Percentiles rank a stretch among this genome's conserved stretches.
phyloP scores from a whole-genome alignment of 257 asterid genomes.

The Salvia splendens region DNA sequence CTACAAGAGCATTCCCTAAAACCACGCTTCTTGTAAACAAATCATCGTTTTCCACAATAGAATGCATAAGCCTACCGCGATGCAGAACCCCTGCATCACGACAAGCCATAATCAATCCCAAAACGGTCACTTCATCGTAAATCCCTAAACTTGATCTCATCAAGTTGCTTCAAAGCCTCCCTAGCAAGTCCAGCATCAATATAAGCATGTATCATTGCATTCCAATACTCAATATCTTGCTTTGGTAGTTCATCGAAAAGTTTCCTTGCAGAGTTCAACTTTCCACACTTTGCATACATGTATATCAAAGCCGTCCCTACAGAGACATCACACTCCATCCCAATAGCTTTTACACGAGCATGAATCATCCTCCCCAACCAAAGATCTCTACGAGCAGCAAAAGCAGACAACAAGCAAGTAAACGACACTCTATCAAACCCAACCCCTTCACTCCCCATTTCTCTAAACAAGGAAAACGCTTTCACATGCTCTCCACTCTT shows the following conservation, averaged over 20 bases:
- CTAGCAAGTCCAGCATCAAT: conserved; percentile 38
- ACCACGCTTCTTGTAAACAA: conserved; percentile 32
- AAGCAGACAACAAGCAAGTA: conserved; percentile 29
- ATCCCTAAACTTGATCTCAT: conserved; percentile 32
- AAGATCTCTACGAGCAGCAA: too few relatives aligned
- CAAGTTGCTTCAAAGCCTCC: conserved; percentile 40
- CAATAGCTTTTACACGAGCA: too few relatives aligned
- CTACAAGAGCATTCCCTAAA: conserved; percentile 50
- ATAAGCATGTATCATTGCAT: conserved; percentile 47
- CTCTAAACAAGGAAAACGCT: conserved; percentile 39
- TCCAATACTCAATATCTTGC: conserved; percentile 45
- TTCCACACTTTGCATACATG: conserved; percentile 46
- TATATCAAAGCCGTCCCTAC: conserved; percentile 46
- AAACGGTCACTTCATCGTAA: conserved; percentile 45
- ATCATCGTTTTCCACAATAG: conserved; percentile 37
- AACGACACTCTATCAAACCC: conserved; percentile 45
- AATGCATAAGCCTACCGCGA: conserved; percentile 38
- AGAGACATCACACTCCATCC: neutral
- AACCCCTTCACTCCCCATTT: conserved; percentile 37
- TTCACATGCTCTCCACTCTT: conserved; percentile 25
- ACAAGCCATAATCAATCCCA: conserved; percentile 53
- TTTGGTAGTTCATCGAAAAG: conserved; percentile 47
- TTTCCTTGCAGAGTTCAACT: conserved; percentile 36
- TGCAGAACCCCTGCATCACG: conserved; percentile 48
- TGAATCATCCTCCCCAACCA: too few relatives aligned